Evolutionary conservation across 345 rosid genomes (phyloP), one percentile per base, ranked within the genome.

Genomic region (Aquilaria malaccensis): DNA sequence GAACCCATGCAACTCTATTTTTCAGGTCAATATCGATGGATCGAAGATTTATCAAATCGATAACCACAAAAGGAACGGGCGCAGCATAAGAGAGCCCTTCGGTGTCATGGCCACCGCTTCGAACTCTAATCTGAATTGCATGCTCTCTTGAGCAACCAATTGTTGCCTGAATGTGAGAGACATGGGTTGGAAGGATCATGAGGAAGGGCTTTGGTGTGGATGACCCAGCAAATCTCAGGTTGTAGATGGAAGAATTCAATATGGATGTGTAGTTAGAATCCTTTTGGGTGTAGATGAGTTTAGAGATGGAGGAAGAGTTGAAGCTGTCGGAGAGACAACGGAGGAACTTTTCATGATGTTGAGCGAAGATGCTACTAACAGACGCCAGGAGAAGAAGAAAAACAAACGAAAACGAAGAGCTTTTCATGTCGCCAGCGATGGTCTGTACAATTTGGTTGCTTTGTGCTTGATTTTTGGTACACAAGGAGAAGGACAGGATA

Each of bases 1-100:
- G 61, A 58, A 58, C 61, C 50, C 50, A 45, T 58, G 50, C 61
- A 2, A 43, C 61, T 58, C 30, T 31, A 2, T 59, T 59, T 2
- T 59, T 51, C 1, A 59, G 14, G 30, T 59, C 62, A 11, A 59
- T 33, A 2, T 59, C 51, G 4, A 59, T 12, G 3, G 62, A 46
- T 45, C 62, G 62, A 11, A 59, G 13, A 12, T 45, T 45, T 15
- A 50, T 41, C 37, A 59, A 59, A 59, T 59, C 52, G 13, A 59
- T 37, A 5, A 59, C 9, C n/a, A 59, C 51, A 29, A n/a, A 59
- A 2, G 62, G 37, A 12, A 31, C 15, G 11, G 29, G 11, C 45
- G 62, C 45, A 9, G 46, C n/a, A 58, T 45, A 58, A 4, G 61
- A 58, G 46, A 58, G 33, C 43, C 61, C 61, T 29, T 58, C 61